Conservation (phyloP, 352 stramenopile genomes). For the Pythium aristosporum region DNA sequence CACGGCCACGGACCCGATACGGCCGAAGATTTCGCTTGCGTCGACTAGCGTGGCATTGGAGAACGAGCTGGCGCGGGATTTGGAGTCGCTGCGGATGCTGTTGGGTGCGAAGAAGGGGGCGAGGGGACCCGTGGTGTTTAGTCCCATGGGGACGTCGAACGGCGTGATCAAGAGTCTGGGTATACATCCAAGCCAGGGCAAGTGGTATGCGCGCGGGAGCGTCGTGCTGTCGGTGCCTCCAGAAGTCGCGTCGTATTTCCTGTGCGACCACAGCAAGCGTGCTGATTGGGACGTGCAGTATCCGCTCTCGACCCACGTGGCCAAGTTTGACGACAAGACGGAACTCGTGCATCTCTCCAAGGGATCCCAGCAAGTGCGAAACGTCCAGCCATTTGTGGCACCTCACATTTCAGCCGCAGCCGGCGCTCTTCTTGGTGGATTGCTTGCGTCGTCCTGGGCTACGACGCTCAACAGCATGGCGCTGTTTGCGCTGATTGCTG, state of each 20-base stretch:
- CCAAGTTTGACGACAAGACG: constrained; percentile 72
- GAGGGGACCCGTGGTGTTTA: constrained; percentile 38
- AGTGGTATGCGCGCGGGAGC: constrained; percentile 58
- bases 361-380: constrained; percentile 41
- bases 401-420: constrained; percentile 45
- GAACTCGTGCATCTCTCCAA: constrained; percentile 68
- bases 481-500: constrained; percentile 48
- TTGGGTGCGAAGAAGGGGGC: constrained; percentile 29
- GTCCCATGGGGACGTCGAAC: constrained; percentile 48
- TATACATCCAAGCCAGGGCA: constrained; percentile 32
- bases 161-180: constrained; percentile 67
- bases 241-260: constrained; percentile 57
- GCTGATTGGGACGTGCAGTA: constrained; percentile 81
- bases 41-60: constrained; percentile 72
- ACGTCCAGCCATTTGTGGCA: constrained; percentile 44
- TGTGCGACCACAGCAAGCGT: constrained; percentile 64
- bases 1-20: neutral
- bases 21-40: neutral
- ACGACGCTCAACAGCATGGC: constrained; percentile 48
- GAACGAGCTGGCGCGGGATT: constrained; percentile 63
- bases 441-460: constrained; percentile 50
- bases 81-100: constrained; percentile 63
- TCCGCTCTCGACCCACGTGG: constrained; percentile 53
- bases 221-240: constrained; percentile 60
- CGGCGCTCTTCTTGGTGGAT: constrained; percentile 39